phyloP scores from a whole-genome alignment of 495 filamentous ascomycete genomes.

The Aspergillus wentii region DNA sequence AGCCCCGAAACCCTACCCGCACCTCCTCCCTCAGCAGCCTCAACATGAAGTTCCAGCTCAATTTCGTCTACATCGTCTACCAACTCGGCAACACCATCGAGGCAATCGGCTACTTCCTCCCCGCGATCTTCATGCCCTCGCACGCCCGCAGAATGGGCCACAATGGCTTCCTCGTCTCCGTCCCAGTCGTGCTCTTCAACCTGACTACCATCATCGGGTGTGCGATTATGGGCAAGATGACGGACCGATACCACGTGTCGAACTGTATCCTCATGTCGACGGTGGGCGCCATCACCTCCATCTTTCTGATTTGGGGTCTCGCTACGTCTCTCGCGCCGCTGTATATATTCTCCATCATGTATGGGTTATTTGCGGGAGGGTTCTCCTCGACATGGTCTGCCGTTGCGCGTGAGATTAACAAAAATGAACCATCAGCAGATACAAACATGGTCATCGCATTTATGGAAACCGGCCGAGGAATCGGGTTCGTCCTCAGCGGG shows the following conservation, averaged over 20 bases:
- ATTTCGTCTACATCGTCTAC: constrained; percentile 38
- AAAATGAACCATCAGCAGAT: constrained; percentile 26
- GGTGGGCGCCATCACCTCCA: constrained; percentile 41
- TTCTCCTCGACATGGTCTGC: constrained; percentile 51
- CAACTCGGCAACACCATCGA: constrained; percentile 47
- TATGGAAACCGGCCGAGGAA: constrained; percentile 49
- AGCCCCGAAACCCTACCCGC: constrained; percentile 40
- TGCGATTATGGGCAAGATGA: constrained; percentile 47
- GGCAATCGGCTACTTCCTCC: constrained; percentile 54
- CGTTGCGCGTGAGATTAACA: constrained; percentile 41
- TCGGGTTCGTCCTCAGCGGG: constrained; percentile 51
- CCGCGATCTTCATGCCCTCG: constrained; percentile 50
- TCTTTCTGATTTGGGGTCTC: constrained; percentile 61
- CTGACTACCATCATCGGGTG: constrained; percentile 44
- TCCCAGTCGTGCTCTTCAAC: constrained; percentile 47
- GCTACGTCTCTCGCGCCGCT: constrained; percentile 41
- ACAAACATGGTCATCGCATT: constrained; percentile 49
- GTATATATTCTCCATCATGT: constrained; percentile 53
- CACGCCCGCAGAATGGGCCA: constrained; percentile 41
- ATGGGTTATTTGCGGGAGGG: constrained; percentile 56
- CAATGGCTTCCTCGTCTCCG: constrained; percentile 19
- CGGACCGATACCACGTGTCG: constrained; percentile 48
- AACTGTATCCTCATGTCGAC: constrained; percentile 49
- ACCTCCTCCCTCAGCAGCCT: constrained; percentile 1
- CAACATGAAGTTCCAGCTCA: constrained; percentile 38